Evolutionary conservation across 2,329 filamentous ascomycete genomes (phyloP), one percentile per base, ranked within the genome.

Genomic region (Fusarium stilboides): DNA sequence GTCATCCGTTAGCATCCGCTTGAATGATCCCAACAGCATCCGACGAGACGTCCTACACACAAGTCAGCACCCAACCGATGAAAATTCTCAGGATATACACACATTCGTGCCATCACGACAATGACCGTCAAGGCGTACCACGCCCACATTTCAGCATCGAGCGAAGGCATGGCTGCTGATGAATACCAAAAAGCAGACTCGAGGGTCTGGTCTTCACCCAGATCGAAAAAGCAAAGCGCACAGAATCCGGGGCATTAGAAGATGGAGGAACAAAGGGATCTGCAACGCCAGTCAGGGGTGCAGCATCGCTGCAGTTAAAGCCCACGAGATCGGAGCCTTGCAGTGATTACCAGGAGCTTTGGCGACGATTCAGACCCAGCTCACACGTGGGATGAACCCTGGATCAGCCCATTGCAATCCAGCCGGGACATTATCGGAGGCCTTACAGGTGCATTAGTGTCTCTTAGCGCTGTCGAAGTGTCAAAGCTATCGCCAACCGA

Each of bases 1-100:
- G 72, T 89, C 87, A 65, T 89, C 87, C 8, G 74, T 43, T 64
- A 88, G 81, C 45, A 88, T 79, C 14, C 81, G 80, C 46, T 75
- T 82, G 59, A 86, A 77, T 3, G 86, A 84, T 3, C 81, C 79
- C 7, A 80, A 71, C 46, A 80, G 69, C 33, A 80, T 57, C 37
- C 77, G 78, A 56, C 83, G 78, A 13, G 80, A 81, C 36, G 72
- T 62, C 66, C 79, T 81, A 24, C 12, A 28, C 39, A 17, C 1
- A 6, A 33, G 47, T 69, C 36, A 68, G 65, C 5, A 49, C 19
- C 22, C 20, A 15, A 42, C n/a, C 31, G 13, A 22, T n/a, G 2
- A n/a, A 26, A 31, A 37, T 71, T 2, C 4, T 1, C 15, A 5
- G 1, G 1, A n/a, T 17, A 2, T 1, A 49, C 80, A 64, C 69